Conservation (phyloP, 805 yeast genomes). For the Saccharomycopsis synnaedendra region DNA sequence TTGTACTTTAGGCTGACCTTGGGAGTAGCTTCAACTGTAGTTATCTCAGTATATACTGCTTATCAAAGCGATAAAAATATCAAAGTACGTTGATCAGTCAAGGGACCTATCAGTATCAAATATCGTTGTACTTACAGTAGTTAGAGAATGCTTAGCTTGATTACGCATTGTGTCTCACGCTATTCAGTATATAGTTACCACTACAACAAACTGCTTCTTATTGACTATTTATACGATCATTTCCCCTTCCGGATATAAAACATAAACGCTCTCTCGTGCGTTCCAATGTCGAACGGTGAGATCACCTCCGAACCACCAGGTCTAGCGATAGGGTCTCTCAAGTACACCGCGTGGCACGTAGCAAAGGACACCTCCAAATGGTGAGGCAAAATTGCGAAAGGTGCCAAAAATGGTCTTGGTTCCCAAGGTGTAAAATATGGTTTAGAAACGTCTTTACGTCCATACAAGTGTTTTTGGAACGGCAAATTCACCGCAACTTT, state of each 20-base stretch:
- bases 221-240: conserved; percentile 12
- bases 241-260: conserved; percentile 73
- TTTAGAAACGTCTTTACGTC: conserved; percentile 66
- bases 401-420: conserved; percentile 87
- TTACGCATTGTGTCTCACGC: too few relatives aligned
- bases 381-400: conserved; percentile 84
- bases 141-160: not conserved
- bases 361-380: conserved; percentile 84
- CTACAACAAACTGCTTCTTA: too few relatives aligned
- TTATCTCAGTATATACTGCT: too few relatives aligned
- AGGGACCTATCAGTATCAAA: too few relatives aligned
- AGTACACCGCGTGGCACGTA: conserved; percentile 92
- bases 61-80: too few relatives aligned
- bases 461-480: conserved; percentile 71
- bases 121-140: too few relatives aligned
- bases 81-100: too few relatives aligned
- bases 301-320: conserved; percentile 96
- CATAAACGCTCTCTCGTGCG: conserved; percentile 92
- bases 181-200: too few relatives aligned
- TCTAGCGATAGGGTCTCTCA: conserved; percentile 94
- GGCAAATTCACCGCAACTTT: conserved; percentile 46
- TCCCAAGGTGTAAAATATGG: conserved; percentile 95
- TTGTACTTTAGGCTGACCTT: too few relatives aligned
- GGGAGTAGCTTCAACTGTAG: too few relatives aligned
- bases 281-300: conserved; percentile 70